These are phyloP conservation scores for Candida montana DNA, from an alignment of 805 yeast genomes.

Conservation along the genomic window DNA sequence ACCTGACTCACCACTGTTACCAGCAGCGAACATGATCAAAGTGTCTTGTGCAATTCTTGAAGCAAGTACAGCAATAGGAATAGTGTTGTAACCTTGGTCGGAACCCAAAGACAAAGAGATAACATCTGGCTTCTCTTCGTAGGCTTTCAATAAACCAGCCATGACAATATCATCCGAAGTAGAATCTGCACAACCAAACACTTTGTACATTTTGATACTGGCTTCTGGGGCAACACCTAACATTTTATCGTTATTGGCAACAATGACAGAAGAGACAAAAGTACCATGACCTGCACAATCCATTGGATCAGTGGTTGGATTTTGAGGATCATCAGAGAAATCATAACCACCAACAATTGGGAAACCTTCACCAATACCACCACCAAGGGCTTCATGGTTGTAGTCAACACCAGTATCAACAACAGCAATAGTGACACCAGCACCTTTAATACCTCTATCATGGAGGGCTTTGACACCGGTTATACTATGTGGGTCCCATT, in stretches of 20 bases:
- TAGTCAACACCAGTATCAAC: slow-evolving; percentile 11
- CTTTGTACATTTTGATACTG: slow-evolving; percentile 13
- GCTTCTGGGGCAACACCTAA: slow-evolving; percentile 17
- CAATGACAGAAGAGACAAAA: slow-evolving; percentile 14
- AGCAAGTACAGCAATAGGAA: slow-evolving; percentile 12
- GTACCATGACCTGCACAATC: slow-evolving; percentile 20
- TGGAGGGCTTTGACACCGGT: slow-evolving; percentile 9
- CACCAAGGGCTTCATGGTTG: slow-evolving; percentile 8
- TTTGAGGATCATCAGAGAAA: slow-evolving; percentile 3
- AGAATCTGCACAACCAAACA: slow-evolving; percentile 9
- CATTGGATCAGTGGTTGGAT: slow-evolving; percentile 12
- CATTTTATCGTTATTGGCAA: slow-evolving; percentile 6
- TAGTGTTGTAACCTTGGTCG: slow-evolving; percentile 10
- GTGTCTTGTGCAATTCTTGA: slow-evolving; percentile 11
- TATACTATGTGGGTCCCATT: slow-evolving; percentile 9
- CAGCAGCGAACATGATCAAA: slow-evolving; percentile 14
- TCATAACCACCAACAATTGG: slow-evolving; percentile 14
- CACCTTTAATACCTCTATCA: slow-evolving; percentile 6
- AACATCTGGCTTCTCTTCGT: slow-evolving; percentile 12
- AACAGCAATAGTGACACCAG: slow-evolving; percentile 8
- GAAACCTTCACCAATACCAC: slow-evolving; percentile 10
- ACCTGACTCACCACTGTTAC: slow-evolving; percentile 13
- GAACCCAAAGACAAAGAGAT: slow-evolving; percentile 15
- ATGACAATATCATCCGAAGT: slow-evolving; percentile 13
- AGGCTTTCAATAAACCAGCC: slow-evolving; percentile 14